phyloP scores from a whole-genome alignment of 2,329 filamentous ascomycete genomes.

The Xylaria sp. region DNA sequence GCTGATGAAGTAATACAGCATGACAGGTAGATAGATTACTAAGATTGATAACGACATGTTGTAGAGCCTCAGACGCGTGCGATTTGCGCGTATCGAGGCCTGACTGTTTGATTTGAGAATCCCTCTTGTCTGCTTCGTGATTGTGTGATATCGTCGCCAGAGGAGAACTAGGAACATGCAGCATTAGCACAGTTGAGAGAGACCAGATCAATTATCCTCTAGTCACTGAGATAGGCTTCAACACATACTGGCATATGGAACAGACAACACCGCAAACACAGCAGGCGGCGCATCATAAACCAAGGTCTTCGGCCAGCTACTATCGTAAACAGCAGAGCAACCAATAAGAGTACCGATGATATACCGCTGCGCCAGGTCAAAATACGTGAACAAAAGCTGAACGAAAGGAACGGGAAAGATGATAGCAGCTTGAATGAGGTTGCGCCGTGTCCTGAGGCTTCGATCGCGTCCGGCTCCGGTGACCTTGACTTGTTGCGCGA shows the following conservation, averaged over 20 bases:
- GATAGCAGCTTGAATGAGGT: conserved; percentile 62
- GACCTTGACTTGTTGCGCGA: conserved; percentile 62
- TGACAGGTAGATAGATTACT: conserved; percentile 62
- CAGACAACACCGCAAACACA: conserved; percentile 56
- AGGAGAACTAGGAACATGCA: conserved; percentile 52
- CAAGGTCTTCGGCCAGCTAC: conserved; percentile 60
- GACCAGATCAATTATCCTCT: neutral
- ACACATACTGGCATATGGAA: conserved; percentile 62
- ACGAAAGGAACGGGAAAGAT: conserved; percentile 65
- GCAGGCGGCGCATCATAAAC: conserved; percentile 61
- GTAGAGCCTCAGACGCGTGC: conserved; percentile 65
- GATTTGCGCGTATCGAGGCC: conserved; percentile 57
- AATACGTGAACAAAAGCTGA: conserved; percentile 61
- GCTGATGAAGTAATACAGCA: conserved; percentile 53
- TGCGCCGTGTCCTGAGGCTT: conserved; percentile 56
- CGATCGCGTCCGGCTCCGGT: conserved; percentile 55
- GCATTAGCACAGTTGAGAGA: conserved; percentile 15
- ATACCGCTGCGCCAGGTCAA: conserved; percentile 61
- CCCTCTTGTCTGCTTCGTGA: conserved; percentile 56
- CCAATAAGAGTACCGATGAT: conserved; percentile 62
- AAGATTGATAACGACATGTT: conserved; percentile 65
- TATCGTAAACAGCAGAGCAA: conserved; percentile 58
- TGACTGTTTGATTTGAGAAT: conserved; percentile 56
- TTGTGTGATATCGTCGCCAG: conserved; percentile 60
- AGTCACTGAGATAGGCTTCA: neutral